A percentile compares a stretch with the other conserved stretches of the same genome.
Evolutionary conservation across 148 eudicot genomes (phyloP).

Genomic region (Camellia granthamiana): DNA sequence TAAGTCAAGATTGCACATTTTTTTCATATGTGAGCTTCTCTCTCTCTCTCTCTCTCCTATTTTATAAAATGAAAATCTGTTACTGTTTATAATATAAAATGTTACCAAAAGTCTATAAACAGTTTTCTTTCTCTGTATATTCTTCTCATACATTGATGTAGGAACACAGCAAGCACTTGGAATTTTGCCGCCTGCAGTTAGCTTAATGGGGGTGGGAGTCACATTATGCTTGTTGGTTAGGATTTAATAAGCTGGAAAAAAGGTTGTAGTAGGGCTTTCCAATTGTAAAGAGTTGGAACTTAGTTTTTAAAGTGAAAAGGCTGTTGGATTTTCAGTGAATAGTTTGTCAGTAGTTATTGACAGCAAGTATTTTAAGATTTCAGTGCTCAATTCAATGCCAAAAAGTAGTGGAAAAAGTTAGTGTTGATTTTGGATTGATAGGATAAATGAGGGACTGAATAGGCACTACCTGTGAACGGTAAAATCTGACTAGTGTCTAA

Average conservation of each 20-base stretch:
- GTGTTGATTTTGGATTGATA: background rate
- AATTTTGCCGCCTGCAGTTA: background rate
- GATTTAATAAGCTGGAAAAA: background rate
- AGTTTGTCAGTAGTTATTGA: background rate
- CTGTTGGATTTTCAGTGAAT: background rate
- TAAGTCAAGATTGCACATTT: background rate
- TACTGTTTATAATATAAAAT: background rate
- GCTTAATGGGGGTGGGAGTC: no score
- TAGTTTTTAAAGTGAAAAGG: background rate
- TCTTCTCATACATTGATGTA: background rate
- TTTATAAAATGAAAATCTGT: background rate
- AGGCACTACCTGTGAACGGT: no score
- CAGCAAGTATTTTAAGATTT: no score
- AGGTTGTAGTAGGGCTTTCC: background rate
- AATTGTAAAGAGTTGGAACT: background rate
- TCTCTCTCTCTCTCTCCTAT: conserved; percentile 3
- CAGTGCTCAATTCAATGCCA: background rate
- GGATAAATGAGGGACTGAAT: no score
- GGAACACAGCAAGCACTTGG: background rate
- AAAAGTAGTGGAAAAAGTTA: no score
- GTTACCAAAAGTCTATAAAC: no score
- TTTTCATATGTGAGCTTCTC: background rate
- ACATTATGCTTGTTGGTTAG: background rate
- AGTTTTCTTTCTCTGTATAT: background rate
- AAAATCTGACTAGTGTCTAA: no score